Base-by-base conservation (phyloP, 371 early-diverging fungal genomes). In the Nematocida sp. region DNA sequence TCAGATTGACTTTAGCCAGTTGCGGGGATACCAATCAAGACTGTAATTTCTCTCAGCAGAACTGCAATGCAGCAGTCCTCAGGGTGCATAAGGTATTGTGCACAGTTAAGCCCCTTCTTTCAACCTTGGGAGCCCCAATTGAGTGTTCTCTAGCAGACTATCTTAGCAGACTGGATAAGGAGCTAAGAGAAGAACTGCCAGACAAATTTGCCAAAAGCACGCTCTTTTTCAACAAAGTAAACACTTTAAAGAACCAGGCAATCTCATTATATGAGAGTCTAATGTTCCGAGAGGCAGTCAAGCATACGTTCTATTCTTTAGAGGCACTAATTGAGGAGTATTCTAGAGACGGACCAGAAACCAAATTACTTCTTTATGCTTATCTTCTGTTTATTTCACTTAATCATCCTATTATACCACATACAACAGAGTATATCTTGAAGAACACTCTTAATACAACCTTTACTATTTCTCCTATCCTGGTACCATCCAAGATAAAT, bases 11-110 rank as follows among this genome's bases (percentile, higher is more conserved):
- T 11, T 85, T 98, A 46, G 95, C 94, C 38, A 88, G 90, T 81
- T 90, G 91, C 63, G 96, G 96, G 75, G 95, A 99, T 81, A 83
- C 87, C 58, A 87, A 91, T 53, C 96, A 97, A 80, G 99, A 99
- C 86, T 96, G 96, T 80, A 97, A 99, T 87, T 99, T 97, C 85
- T 88, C 91, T 78, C 91, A 92, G 78, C 80, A 87, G 19, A 92
- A 90, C n/a, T 96, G 97, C 65, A 93, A 96, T 81, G 89, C 92
- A 47, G 91, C 91, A 57, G 91, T 96, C 64, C 86, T 96, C 74
- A 89, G 92, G 81, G 84, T 99, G 43, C 89, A 85, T 84, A 94
- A 89, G 25, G 87, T 94, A 64, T n/a, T n/a, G n/a, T n/a, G n/a
- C n/a, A n/a, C n/a, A n/a, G 83, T 88, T 60, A 95, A 96, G 81